These are phyloP conservation scores for Stygiomarasmius scandens DNA, from an alignment of 1,284 basidiomycete genomes.

Conservation along the genomic window DNA sequence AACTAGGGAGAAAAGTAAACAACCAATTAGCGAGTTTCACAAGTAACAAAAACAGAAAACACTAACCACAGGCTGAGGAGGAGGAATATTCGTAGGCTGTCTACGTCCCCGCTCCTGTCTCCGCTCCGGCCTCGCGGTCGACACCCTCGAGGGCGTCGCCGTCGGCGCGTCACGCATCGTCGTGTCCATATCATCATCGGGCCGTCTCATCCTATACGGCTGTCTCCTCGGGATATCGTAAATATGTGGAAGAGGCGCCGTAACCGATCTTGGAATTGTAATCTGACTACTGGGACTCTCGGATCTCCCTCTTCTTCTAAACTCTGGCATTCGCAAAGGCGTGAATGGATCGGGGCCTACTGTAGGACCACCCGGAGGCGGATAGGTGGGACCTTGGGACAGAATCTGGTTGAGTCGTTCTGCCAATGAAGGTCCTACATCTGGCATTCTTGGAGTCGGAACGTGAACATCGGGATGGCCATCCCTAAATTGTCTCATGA, in stretches of 20 bases:
- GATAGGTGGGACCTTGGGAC: not conserved
- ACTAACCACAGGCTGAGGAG: conserved; percentile 8
- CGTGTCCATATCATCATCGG: not conserved
- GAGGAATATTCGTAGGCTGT: not conserved
- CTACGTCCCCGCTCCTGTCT: no score
- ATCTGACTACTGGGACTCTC: conserved; percentile 36
- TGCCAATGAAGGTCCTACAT: conserved; percentile 14
- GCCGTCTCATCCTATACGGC: not conserved
- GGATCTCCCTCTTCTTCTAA: conserved; percentile 42
- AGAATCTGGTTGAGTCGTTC: conserved; percentile 15
- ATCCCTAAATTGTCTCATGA: not conserved
- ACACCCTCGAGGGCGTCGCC: not conserved
- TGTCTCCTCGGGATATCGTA: not conserved
- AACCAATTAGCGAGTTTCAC: not conserved
- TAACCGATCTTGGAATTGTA: conserved; percentile 2
- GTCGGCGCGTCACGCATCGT: not conserved
- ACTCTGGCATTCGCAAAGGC: conserved; percentile 17
- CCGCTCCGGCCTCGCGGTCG: not conserved
- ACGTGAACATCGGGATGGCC: not conserved
- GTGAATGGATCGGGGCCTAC: conserved; percentile 14
- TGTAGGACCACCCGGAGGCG: conserved; percentile 3
- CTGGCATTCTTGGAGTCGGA: not conserved
- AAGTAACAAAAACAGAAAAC: no score
- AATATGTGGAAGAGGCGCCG: conserved; percentile 4
- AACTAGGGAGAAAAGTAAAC: no score